Percentiles rank a stretch among this genome's conserved stretches.
Evolutionary conservation across 805 yeast species (phyloP).

Genomic region (Monosporozyma solicola): DNA sequence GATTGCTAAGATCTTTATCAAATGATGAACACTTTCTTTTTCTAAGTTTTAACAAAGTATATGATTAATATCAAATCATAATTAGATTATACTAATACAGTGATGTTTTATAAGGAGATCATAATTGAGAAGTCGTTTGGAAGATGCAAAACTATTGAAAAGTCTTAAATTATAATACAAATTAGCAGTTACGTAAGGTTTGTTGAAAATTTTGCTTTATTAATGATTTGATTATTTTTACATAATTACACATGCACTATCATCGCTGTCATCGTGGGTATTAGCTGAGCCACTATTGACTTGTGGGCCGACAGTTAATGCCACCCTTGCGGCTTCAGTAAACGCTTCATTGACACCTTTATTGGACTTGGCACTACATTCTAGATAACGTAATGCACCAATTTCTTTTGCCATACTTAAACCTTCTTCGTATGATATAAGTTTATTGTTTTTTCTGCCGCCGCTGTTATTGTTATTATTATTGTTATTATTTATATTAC

Average conservation of each 20-base stretch:
- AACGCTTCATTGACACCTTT: conserved; percentile 99
- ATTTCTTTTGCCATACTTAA: conserved; percentile 83
- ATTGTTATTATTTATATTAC: conserved; percentile 19
- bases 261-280: conserved; percentile 22
- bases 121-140: too few relatives aligned
- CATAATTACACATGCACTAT: conserved; percentile 35
- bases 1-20: too few relatives aligned
- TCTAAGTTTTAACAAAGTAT: too few relatives aligned
- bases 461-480: conserved; percentile 28
- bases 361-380: conserved; percentile 93
- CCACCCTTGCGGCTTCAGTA: conserved; percentile 97
- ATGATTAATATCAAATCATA: too few relatives aligned
- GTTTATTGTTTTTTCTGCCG: conserved; percentile 35
- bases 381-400: conserved; percentile 90
- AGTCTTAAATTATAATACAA: not conserved
- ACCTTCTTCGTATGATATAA: conserved; percentile 89
- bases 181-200: not conserved
- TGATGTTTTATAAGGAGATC: too few relatives aligned
- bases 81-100: too few relatives aligned
- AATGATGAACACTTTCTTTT: too few relatives aligned
- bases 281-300: conserved; percentile 42
- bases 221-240: conserved; percentile 12
- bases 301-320: conserved; percentile 79
- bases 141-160: too few relatives aligned
- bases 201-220: not conserved